Base-by-base conservation (phyloP, 768 basidiomycete species). In the Pleurotus ostreatus region DNA sequence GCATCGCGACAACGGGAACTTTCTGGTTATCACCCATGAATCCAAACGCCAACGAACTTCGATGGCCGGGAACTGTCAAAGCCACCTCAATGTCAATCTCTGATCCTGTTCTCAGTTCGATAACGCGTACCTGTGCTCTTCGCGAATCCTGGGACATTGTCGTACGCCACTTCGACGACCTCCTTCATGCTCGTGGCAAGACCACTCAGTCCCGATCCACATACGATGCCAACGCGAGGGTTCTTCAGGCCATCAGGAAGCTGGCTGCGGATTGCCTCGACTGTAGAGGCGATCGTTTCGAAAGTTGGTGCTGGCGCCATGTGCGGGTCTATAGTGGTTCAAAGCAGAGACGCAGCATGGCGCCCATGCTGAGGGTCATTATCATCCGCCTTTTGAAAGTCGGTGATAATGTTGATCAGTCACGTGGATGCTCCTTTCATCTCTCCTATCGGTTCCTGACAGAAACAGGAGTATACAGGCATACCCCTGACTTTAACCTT, bases 1-100 rank as follows among this genome's bases (percentile, higher is more conserved):
- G 84, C 89, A 94, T 94, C 8, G 87, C 90, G 2, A 95, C 90
- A 9, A 90, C 92, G 0, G 94, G 89, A 0, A 88, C 78, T n/a
- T 81, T 80, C 51, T 77, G 71, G 4, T 75, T 78, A 26, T 68
- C 64, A 0, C 91, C 89, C 63, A 94, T 75, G 22, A 84, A 68
- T 5, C 93, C 93, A 69, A 95, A 94, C 0, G 91, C 90, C 18
- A 95, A 74, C 6, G 79, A 71, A 57, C 89, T 92, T 69, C 83
- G 82, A 62, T 95, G 94, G 23, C 94, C 93, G n/a, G 70, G 71
- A 20, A 94, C 93, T 92, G 61, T 49, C 48, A 55, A 54, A 37
- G 34, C n/a, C 45, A 34, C 5, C 37, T 46, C 23, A 11, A n/a
- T 18, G 4, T 9, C 12, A 53, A 51, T 22, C 38, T 47, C 15